Percentiles rank a stretch among this genome's conserved stretches.
phyloP scores from a whole-genome alignment of 257 asterid species.

The Solanum chmielewskii region DNA sequence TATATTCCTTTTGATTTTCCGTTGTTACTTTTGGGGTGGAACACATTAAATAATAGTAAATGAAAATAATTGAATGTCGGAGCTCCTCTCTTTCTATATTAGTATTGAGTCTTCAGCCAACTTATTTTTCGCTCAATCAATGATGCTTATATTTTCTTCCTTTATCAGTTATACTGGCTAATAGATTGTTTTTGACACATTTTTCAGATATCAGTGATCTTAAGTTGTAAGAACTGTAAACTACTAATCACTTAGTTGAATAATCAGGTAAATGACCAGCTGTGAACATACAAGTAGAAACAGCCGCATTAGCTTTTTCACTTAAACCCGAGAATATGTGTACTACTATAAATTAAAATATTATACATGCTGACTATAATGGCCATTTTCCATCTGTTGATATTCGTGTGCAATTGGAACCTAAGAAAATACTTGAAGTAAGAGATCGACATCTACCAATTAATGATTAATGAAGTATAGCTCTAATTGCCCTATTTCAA shows the following conservation, averaged over 20 bases:
- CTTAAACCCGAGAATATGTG: neutral
- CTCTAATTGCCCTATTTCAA: neutral
- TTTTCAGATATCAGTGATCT: neutral
- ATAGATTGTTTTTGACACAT: neutral
- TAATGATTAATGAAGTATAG: neutral
- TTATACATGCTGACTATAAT: neutral
- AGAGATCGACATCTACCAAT: neutral
- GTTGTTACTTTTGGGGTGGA: neutral
- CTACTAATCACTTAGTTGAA: neutral
- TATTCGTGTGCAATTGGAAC: neutral
- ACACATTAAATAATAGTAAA: neutral
- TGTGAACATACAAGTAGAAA: neutral
- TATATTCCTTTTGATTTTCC: neutral
- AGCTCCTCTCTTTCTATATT: neutral
- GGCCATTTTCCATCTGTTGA: neutral
- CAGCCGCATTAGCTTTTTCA: neutral
- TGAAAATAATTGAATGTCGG: neutral
- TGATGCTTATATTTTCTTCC: neutral
- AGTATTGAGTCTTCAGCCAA: neutral
- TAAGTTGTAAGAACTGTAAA: neutral
- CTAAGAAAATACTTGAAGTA: neutral
- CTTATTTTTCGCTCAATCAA: neutral
- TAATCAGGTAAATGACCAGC: neutral
- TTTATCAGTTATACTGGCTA: neutral
- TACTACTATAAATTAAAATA: too few species aligned